These are phyloP conservation scores for Flaveria bidentis DNA, from an alignment of 129 eudicot species.

Conservation along the genomic window DNA sequence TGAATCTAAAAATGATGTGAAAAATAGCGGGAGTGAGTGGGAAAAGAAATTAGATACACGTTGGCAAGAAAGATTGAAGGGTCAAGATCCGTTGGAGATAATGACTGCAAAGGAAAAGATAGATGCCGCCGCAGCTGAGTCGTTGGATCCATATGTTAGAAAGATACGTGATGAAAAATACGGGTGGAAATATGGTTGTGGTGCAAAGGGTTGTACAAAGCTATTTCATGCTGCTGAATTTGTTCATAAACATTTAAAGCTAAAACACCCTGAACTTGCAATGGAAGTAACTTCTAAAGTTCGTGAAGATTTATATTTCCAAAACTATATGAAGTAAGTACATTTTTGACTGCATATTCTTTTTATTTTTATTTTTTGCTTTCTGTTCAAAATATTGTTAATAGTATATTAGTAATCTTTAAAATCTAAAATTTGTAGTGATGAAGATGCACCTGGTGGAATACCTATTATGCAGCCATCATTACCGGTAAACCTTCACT, in stretches of 20 bases:
- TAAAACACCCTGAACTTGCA: slow-evolving; percentile 85
- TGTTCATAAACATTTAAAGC: slow-evolving; percentile 89
- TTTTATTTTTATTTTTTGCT: background rate
- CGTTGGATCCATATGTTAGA: slow-evolving; percentile 86
- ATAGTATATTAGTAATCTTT: background rate
- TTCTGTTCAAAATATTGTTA: background rate
- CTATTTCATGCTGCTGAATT: slow-evolving; percentile 97
- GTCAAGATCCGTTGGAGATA: slow-evolving; percentile 82
- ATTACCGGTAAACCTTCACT: slow-evolving; percentile 47
- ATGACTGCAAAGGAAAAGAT: slow-evolving; percentile 96
- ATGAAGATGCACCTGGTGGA: slow-evolving; percentile 94
- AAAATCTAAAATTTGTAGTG: slow-evolving; percentile 42
- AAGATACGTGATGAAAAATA: slow-evolving; percentile 96
- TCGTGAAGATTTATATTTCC: slow-evolving; percentile 90
- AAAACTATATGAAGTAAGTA: slow-evolving; percentile 90
- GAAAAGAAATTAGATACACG: slow-evolving; percentile 78
- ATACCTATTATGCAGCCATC: slow-evolving; percentile 82
- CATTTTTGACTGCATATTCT: background rate
- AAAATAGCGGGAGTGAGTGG: slow-evolving; percentile 68
- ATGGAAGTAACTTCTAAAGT: slow-evolving; percentile 84
- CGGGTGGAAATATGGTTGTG: slow-evolving; percentile 99
- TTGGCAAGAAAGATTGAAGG: slow-evolving; percentile 92
- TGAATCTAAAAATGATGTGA: slow-evolving; percentile 60
- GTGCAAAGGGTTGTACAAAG: slow-evolving; percentile 97
- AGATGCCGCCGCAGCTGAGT: slow-evolving; percentile 91